Evolutionary conservation across 768 basidiomycete species (phyloP), one percentile per base, ranked within the genome.

Genomic region (Tulasnella sp.): DNA sequence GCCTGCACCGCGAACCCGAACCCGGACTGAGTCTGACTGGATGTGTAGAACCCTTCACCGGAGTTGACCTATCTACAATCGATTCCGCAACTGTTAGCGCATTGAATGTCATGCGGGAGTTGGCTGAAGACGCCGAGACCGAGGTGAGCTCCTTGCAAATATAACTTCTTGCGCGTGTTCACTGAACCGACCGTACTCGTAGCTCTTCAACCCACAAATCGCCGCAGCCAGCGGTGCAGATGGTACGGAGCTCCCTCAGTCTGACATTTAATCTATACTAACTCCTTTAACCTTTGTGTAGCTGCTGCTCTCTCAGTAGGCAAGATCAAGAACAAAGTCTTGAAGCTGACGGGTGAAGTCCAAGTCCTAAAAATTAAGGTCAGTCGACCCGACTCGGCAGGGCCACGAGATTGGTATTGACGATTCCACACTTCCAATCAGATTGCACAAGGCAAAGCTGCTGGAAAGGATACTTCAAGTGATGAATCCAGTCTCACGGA

Each of bases 321-420:
- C 38, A 85, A 85, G 82, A 85, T 83, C 78, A 83, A 85, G 84
- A 85, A 85, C 83, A 85, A 85, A 81, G 85, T 85, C 25, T 79
- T 85, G 36, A 85, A 85, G 80, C 81, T 85, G 73, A 84, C 84
- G 72, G 84, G 82, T 25, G 81, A 82, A 73, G 80, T 81, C 34
- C 83, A 84, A 79, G 52, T 78, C 38, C 75, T 64, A 22, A 71
- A 78, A 71, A 78, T 78, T 67, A 58, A 77, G 36, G 82, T 82
- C 42, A n/a, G 77, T 34, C 7, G 36, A 39, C 5, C 4, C 58
- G 29, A 15, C 7, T 1, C 49, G 15, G 29, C 42, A 14, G 69
- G 31, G 15, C 12, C 25, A n/a, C n/a, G n/a, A 15, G 29, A 9
- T 34, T 34, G 29, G 14, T 42, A 17, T 52, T 45, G n/a, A 58